Evolutionary conservation across 2,329 filamentous ascomycete genomes (phyloP).

Genomic region (Biscogniauxia marginata): DNA sequence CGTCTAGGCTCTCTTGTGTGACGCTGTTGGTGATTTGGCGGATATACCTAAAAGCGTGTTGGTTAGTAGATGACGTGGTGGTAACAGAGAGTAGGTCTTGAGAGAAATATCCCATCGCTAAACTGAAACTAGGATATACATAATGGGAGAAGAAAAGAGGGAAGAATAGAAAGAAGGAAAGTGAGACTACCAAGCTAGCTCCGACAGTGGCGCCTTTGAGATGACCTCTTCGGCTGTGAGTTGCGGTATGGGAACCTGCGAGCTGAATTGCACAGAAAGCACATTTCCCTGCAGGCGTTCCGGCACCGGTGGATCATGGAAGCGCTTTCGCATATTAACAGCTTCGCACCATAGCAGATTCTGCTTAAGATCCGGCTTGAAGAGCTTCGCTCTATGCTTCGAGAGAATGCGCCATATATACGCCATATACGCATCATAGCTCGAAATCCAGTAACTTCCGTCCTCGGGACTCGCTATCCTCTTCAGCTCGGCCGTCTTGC

Average conservation of each 20-base stretch:
- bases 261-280: conserved; percentile 6
- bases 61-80: neutral
- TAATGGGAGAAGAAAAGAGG: neutral
- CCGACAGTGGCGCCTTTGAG: conserved; percentile 34
- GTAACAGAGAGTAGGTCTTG: neutral
- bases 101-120: too few species aligned
- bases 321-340: conserved; percentile 34
- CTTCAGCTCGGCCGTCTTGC: conserved; percentile 42
- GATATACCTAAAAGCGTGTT: conserved; percentile 28
- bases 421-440: conserved; percentile 43
- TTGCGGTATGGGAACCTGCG: conserved; percentile 22
- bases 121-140: neutral
- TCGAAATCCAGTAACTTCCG: conserved; percentile 41
- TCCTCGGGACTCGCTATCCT: conserved; percentile 30
- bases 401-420: conserved; percentile 41
- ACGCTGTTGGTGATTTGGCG: conserved; percentile 37
- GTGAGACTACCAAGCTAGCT: conserved; percentile 26
- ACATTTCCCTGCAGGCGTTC: conserved; percentile 33
- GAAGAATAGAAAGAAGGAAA: neutral
- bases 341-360: conserved; percentile 4
- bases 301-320: conserved; percentile 33
- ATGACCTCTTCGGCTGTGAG: conserved; percentile 35
- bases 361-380: conserved; percentile 28
- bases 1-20: conserved; percentile 32
- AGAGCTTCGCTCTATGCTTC: conserved; percentile 33